phyloP scores from a whole-genome alignment of 2,329 filamentous ascomycete genomes.

The Trichoderma guizhouense region DNA sequence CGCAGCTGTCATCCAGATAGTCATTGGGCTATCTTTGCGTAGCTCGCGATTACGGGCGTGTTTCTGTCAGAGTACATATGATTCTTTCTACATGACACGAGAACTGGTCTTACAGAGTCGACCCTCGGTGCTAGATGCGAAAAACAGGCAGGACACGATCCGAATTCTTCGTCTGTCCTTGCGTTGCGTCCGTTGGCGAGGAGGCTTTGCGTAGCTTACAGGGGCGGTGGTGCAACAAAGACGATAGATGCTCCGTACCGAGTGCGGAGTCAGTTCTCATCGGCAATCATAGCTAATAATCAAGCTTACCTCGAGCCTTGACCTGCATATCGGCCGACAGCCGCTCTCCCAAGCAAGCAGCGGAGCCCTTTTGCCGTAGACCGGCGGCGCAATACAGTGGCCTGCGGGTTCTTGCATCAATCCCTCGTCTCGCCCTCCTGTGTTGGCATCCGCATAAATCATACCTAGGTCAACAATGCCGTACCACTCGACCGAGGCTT shows the following conservation, averaged over 20 bases:
- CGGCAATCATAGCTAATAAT: slow-evolving; percentile 9
- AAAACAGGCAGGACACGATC: background rate
- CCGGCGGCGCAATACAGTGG: background rate
- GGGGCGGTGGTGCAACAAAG: background rate
- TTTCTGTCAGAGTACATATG: too few relatives aligned
- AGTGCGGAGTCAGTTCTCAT: background rate
- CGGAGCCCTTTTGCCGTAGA: background rate
- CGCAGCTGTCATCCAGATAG: background rate
- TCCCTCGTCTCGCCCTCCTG: background rate
- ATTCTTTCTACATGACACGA: background rate
- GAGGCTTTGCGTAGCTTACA: background rate
- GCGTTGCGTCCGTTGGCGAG: background rate
- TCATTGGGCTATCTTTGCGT: background rate
- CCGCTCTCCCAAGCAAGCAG: background rate
- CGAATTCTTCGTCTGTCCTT: background rate
- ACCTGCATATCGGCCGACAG: background rate
- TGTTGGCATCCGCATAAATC: background rate
- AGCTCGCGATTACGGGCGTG: too few relatives aligned
- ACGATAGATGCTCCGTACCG: background rate
- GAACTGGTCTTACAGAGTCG: background rate
- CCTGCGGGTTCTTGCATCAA: background rate
- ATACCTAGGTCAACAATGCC: background rate
- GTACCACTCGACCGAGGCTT: background rate
- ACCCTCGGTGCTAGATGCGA: background rate
- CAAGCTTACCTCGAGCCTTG: background rate